Base-by-base conservation (phyloP, 139 green algal genomes). In the Picochlorum sp. region DNA sequence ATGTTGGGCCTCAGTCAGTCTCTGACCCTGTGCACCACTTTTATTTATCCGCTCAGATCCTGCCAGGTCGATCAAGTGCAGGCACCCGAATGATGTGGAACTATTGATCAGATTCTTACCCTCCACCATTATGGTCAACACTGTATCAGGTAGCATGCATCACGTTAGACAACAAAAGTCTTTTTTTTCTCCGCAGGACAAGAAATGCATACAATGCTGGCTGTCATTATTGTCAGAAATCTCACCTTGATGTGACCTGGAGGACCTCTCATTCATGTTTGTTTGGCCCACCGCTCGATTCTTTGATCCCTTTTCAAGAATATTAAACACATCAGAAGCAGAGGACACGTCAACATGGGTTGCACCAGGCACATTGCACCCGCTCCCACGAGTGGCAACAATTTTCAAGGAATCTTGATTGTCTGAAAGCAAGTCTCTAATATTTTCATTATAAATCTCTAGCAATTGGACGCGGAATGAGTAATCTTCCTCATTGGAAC, bases 371-470 rank as follows among this genome's bases (percentile, higher is more conserved):
- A 96, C 83, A 59, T 96, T 94, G 41, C 50, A 64, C 25, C 87
- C 87, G 24, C 70, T 82, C 47, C 74, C 59, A 61, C 84, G 62
- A n/a, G 83, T 94, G 50, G 75, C 80, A 7, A 53, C 12, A 0
- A 61, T 18, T 22, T 59, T 26, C 22, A 59, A 31, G 12, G 24
- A 16, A 31, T 53, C 7, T n/a, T 24, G 29, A 31, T 31, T 26
- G 7, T 45, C 52, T 37, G 72, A 66, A 9, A 91, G 63, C 51
- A 95, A 72, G 67, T 96, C 88, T 2, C 66, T 74, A 25, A 95
- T 86, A 33, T 70, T 70, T 64, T 97, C 90, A 59, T 97, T 97
- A 82, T 97, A 97, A 36, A 97, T 94, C 69, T 97, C 90, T 36
- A 97, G 69, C 78, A 97, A 88, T 74, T 90, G 81, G 18, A 91